Percentiles rank a stretch among this genome's conserved stretches.
Evolutionary conservation across 306 rosid species (phyloP).

Genomic region (barrel medic (Medicago truncatula)): MtrunA17r5.0-ANR NC_053045.1:1521001-1521500

Average conservation of each 20-base stretch:
- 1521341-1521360: constrained; percentile 93
- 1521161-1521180: constrained; percentile 35
- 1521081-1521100: constrained; percentile 98
- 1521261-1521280: constrained; percentile 90
- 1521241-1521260: constrained; percentile 96
- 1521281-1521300: constrained; percentile 88
- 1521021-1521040: constrained; percentile 98
- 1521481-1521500: not conserved
- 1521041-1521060: constrained; percentile 93
- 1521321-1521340: constrained; percentile 91
- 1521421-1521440: constrained; percentile 17
- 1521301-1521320: constrained; percentile 87
- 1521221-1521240: constrained; percentile 99
- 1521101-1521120: constrained; percentile 50
- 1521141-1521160: not conserved
- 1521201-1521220: constrained; percentile 99
- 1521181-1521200: constrained; percentile 95
- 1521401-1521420: not conserved
- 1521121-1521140: constrained; percentile 24
- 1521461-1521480: not conserved
- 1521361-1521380: constrained; percentile 88
- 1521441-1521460: constrained; percentile 9
- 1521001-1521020: constrained; percentile 84
- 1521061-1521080: constrained; percentile 59
- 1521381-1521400: constrained; percentile 13